A percentile compares a stretch with the other conserved stretches of the same genome.
phyloP scores from a whole-genome alignment of 257 asterid genomes.

The Petunia axillaris region DNA sequence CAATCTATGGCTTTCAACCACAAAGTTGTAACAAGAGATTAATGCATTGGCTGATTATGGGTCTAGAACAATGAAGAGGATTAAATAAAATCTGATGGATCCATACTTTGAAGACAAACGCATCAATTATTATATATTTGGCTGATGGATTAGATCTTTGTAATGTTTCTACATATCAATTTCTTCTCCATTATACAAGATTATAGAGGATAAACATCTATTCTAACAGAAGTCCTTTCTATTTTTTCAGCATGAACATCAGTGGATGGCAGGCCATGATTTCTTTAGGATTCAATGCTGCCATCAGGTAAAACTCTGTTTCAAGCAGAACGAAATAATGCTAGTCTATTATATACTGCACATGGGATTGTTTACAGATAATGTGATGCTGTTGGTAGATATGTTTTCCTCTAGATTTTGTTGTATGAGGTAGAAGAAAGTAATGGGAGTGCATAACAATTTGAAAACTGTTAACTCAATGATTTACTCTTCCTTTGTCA shows the following conservation, averaged over 20 bases:
- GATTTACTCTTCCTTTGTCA: not conserved
- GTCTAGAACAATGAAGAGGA: not conserved
- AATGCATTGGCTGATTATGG: not conserved
- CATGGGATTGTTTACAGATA: not conserved
- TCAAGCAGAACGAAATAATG: not conserved
- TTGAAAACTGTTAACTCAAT: not conserved
- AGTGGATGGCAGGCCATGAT: constrained; percentile 84
- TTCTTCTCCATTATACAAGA: not conserved
- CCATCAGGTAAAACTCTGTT: constrained; percentile 59
- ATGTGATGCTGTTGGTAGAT: too few relatives aligned
- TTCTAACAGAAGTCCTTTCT: not conserved
- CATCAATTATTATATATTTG: not conserved
- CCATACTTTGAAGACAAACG: not conserved
- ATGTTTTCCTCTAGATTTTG: not conserved
- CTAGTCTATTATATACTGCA: not conserved
- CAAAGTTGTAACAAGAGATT: not conserved
- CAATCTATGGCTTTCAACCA: not conserved
- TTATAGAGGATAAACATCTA: not conserved
- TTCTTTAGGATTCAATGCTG: constrained; percentile 82
- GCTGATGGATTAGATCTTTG: not conserved
- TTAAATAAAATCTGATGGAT: not conserved
- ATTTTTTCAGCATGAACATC: constrained; percentile 70
- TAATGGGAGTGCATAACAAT: too few relatives aligned
- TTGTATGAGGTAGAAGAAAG: not conserved
- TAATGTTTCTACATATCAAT: not conserved